Percentiles rank a stretch among this genome's conserved stretches.
phyloP scores from a whole-genome alignment of 2,329 filamentous ascomycete species.

The Pseudocercospora ulei region DNA sequence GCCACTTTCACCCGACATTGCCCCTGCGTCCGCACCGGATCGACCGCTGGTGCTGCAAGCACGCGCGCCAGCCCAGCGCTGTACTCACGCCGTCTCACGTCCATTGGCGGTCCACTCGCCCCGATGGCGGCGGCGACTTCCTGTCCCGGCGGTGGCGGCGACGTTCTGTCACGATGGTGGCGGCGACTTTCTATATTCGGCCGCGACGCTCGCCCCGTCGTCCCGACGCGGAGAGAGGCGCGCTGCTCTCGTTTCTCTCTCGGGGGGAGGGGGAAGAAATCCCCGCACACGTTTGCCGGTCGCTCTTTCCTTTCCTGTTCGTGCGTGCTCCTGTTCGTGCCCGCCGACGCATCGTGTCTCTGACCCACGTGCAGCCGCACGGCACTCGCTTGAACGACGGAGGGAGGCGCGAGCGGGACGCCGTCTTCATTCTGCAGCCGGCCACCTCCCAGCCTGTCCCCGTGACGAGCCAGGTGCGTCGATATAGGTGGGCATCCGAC shows the following conservation, averaged over 20 bases:
- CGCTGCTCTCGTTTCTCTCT: neutral
- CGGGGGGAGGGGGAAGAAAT: neutral
- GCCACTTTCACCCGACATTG: conserved; percentile 10
- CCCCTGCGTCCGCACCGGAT: conserved; percentile 8
- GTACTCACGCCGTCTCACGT: conserved; percentile 16
- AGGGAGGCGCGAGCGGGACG: conserved; percentile 10
- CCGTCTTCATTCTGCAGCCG: conserved; percentile 10
- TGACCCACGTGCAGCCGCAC: conserved; percentile 9
- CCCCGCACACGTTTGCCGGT: neutral
- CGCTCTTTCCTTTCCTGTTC: conserved; percentile 5
- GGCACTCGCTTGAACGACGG: conserved; percentile 12
- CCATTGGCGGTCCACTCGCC: conserved; percentile 8
- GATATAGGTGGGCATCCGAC: conserved; percentile 3
- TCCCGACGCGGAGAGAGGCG: conserved; percentile 1
- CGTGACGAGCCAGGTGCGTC: neutral
- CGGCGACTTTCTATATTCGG: neutral
- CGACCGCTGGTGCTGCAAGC: conserved; percentile 14
- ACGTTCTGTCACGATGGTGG: neutral
- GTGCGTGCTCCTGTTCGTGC: neutral
- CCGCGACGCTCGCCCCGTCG: conserved; percentile 4
- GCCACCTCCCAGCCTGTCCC: conserved; percentile 1
- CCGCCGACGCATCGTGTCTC: neutral
- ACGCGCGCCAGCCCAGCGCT: conserved; percentile 15
- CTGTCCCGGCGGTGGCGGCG: neutral
- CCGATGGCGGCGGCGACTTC: conserved; percentile 2